Evolutionary conservation across 768 basidiomycete genomes (phyloP).

Genomic region (Leccinum variicolor): DNA sequence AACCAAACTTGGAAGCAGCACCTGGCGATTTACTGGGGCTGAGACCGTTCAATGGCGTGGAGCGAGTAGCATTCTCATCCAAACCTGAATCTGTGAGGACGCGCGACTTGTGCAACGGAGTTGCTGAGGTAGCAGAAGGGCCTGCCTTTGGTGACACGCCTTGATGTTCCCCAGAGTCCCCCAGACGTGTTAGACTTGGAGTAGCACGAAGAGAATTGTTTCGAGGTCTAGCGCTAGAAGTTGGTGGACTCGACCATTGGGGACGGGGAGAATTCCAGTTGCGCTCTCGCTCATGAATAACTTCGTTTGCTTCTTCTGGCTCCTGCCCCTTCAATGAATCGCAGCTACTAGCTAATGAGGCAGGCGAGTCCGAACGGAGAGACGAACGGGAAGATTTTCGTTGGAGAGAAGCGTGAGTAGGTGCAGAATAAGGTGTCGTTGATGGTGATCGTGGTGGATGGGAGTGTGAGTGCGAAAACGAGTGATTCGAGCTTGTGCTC

Average conservation of each 20-base stretch:
- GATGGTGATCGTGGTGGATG: conserved; percentile 41
- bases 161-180: conserved; percentile 10
- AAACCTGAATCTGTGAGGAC: conserved; percentile 1
- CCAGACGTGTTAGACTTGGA: conserved; percentile 16
- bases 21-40: conserved; percentile 21
- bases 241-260: conserved; percentile 40
- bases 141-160: not conserved
- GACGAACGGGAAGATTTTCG: conserved; percentile 34
- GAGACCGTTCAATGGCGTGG: not conserved
- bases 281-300: conserved; percentile 53
- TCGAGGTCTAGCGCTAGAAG: conserved; percentile 5
- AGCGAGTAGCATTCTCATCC: not conserved
- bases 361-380: conserved; percentile 42
- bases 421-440: conserved; percentile 34
- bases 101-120: not conserved
- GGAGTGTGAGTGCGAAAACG: conserved; percentile 34
- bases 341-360: conserved; percentile 35
- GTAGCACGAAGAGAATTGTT: conserved; percentile 16
- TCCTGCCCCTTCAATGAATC: conserved; percentile 32
- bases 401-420: conserved; percentile 29
- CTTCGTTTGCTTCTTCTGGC: conserved; percentile 31
- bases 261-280: conserved; percentile 72
- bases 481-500: conserved; percentile 33
- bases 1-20: conserved; percentile 33
- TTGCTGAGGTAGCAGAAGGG: not conserved